Conservation (phyloP, 164 flowering plant species). For the Dillenia suffruticosa region DNA sequence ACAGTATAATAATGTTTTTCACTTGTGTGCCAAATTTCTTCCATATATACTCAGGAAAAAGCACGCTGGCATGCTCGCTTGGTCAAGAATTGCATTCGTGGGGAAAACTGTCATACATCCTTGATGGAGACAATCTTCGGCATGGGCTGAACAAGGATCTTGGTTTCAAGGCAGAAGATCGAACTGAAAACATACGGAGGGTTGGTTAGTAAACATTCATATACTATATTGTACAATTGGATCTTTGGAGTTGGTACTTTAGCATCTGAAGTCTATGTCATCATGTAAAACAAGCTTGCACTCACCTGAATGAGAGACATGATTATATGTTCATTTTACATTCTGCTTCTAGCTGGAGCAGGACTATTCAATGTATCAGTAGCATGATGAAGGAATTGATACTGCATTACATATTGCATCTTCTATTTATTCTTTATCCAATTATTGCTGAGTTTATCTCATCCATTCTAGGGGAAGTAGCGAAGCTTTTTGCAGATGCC, state of each 20-base stretch:
- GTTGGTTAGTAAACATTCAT: conserved; percentile 44
- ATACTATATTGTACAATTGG: no score
- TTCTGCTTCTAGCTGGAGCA: no score
- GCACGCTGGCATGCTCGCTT: conserved; percentile 89
- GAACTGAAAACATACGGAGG: conserved; percentile 86
- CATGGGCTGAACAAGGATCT: conserved; percentile 87
- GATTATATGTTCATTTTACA: no score
- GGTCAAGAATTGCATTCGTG: conserved; percentile 49
- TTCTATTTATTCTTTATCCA: not conserved
- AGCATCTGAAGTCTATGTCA: no score
- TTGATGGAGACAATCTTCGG: conserved; percentile 95
- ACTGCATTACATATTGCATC: no score
- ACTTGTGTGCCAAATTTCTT: no score
- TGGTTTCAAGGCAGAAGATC: conserved; percentile 78
- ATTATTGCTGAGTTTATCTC: not conserved
- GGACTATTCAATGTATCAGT: no score
- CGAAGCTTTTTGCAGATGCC: conserved; percentile 96
- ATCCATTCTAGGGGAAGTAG: conserved; percentile 78
- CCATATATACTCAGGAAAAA: conserved; percentile 51
- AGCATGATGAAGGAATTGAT: no score
- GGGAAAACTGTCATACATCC: conserved; percentile 79
- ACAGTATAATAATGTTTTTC: no score
- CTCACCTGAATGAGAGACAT: no score
- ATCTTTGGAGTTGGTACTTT: no score
- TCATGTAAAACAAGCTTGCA: no score